phyloP scores from a whole-genome alignment of 345 rosid genomes.

The Eucalyptus albens region DNA sequence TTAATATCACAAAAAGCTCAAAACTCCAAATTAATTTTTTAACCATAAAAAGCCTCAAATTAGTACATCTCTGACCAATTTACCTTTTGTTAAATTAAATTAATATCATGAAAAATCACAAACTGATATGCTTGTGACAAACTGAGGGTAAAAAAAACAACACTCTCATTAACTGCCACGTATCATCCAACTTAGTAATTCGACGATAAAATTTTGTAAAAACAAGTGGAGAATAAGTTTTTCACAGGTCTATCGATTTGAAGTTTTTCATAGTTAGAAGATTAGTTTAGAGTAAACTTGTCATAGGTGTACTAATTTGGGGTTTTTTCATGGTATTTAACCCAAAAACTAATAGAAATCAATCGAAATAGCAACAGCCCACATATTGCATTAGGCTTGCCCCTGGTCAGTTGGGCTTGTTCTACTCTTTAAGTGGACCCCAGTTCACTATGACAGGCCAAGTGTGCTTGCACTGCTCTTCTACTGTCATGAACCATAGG shows the following conservation, averaged over 20 bases:
- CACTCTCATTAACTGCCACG: accelerated
- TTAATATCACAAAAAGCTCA: accelerated
- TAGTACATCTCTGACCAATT: accelerated
- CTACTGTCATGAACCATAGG: accelerated
- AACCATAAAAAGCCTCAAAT: too few relatives aligned
- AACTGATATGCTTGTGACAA: accelerated
- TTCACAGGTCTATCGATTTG: accelerated
- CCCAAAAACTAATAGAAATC: too few relatives aligned
- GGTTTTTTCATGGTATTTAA: too few relatives aligned
- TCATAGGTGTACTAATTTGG: accelerated
- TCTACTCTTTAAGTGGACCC: too few relatives aligned
- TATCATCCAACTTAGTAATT: accelerated
- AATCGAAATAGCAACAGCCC: accelerated
- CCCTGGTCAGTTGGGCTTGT: accelerated
- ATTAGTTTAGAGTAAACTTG: accelerated
- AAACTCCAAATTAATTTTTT: too few relatives aligned
- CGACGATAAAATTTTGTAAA: accelerated
- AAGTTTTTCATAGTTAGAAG: accelerated
- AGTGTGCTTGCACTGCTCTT: accelerated
- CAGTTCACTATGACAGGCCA: accelerated
- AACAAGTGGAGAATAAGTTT: accelerated
- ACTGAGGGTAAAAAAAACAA: accelerated
- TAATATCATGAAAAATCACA: accelerated
- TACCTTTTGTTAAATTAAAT: accelerated
- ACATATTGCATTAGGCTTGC: too few relatives aligned